Evolutionary conservation across 331 rosid species (phyloP).

Genomic region (Phaseolus coccineus): DNA sequence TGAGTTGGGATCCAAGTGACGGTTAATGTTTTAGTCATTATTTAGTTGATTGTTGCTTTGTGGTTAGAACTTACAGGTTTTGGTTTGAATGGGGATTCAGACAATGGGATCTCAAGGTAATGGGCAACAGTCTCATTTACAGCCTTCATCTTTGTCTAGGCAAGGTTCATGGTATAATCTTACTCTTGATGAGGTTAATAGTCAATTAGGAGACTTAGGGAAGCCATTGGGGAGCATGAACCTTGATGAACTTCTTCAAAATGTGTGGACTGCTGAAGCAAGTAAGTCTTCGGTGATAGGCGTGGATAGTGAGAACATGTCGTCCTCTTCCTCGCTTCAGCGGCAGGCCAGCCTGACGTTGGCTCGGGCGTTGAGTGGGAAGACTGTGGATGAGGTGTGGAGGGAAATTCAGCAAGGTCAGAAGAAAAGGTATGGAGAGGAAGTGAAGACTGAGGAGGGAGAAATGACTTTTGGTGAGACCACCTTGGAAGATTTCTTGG

Average conservation of each 20-base stretch:
- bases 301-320: slow-evolving; percentile 49
- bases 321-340: slow-evolving; percentile 58
- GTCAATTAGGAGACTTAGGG: slow-evolving; percentile 55
- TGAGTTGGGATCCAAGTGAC: slow-evolving; percentile 1
- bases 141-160: slow-evolving; percentile 52
- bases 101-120: slow-evolving; percentile 50
- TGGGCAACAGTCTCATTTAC: slow-evolving; percentile 66
- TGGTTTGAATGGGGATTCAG: slow-evolving; percentile 34
- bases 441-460: slow-evolving; percentile 48
- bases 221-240: slow-evolving; percentile 65
- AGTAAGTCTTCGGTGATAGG: slow-evolving; percentile 52
- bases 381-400: slow-evolving; percentile 86
- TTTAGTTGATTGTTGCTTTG: slow-evolving; percentile 1
- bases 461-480: slow-evolving; percentile 70
- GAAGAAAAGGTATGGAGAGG: slow-evolving; percentile 58
- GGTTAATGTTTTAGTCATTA: neutral
- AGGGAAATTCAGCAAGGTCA: slow-evolving; percentile 75
- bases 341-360: slow-evolving; percentile 64
- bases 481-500: slow-evolving; percentile 81
- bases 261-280: slow-evolving; percentile 76
- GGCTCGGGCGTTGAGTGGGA: slow-evolving; percentile 62
- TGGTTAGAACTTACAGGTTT: slow-evolving; percentile 7
- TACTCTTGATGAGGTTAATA: slow-evolving; percentile 60
- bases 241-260: slow-evolving; percentile 69
- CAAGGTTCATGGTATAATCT: slow-evolving; percentile 64